A percentile compares a stretch with the other conserved stretches of the same genome.
Conservation (phyloP, 2,329 filamentous ascomycete species). For the Didymella segeticola region DNA sequence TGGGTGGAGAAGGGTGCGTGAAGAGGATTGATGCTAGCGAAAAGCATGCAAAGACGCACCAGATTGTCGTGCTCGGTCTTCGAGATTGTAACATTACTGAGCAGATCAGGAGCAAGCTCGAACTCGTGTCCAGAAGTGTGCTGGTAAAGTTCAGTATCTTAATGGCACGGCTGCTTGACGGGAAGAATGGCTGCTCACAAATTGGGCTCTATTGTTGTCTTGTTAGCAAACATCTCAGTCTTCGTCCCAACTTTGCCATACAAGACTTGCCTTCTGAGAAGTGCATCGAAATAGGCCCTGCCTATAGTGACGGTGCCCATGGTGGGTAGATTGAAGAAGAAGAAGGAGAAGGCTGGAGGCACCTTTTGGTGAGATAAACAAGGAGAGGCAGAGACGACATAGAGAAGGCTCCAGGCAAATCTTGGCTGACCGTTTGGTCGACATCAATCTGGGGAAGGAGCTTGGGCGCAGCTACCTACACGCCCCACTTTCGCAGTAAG, state of each 20-base stretch:
- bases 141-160: slow-evolving; percentile 35
- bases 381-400: slow-evolving; percentile 10
- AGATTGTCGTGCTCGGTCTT: slow-evolving; percentile 68
- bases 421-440: slow-evolving; percentile 4
- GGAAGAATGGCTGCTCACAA: slow-evolving; percentile 51
- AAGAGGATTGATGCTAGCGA: background rate
- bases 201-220: slow-evolving; percentile 52
- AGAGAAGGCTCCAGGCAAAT: background rate
- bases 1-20: background rate
- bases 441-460: slow-evolving; percentile 22
- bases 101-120: slow-evolving; percentile 44
- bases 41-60: slow-evolving; percentile 56
- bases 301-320: slow-evolving; percentile 64
- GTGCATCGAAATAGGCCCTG: slow-evolving; percentile 66
- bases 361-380: slow-evolving; percentile 12
- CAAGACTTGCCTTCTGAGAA: slow-evolving; percentile 64
- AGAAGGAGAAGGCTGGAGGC: slow-evolving; percentile 10
- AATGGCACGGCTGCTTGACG: background rate
- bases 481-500: slow-evolving; percentile 6
- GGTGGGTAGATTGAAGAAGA: slow-evolving; percentile 23
- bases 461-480: slow-evolving; percentile 20
- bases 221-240: slow-evolving; percentile 30
- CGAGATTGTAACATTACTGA: slow-evolving; percentile 61
- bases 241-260: no score
- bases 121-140: slow-evolving; percentile 50